Base-by-base conservation (phyloP, 805 yeast genomes). In the Schwanniomyces vanrijiae region DNA sequence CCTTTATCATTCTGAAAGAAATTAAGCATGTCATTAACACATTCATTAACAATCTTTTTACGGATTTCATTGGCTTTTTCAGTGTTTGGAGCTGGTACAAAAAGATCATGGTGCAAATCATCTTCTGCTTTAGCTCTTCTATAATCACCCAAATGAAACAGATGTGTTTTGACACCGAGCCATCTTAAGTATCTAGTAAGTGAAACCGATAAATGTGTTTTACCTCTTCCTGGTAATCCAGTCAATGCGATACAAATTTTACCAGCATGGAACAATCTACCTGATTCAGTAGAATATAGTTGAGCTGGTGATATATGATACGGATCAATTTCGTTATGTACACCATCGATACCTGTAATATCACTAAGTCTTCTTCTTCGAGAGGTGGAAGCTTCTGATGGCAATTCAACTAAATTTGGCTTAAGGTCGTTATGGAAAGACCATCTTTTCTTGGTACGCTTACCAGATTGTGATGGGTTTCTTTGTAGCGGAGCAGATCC, bases 191-290 rank as follows among this genome's bases (percentile, higher is more conserved):
- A 94, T 48, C 99, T 79, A 3, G 97, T 90, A 53, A 94, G 76
- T 11, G 96, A 85, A 34, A 92, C 97, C 5, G 97, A 86, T 43
- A 92, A 75, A 62, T 90, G 90, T 1, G 99, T 94, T 64, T 94
- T 94, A 2, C 98, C 97, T 41, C 98, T 78, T 1, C 97, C 98
- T 2, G 99, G 98, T 49, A 91, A 75, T 0, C 99, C 99, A 4
- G 88, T 92, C 55, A 94, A 76, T 3, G 87, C 89, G 44, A 94
- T 86, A 56, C 96, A 82, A 38, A 94, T 83, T 58, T 89, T 88
- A 3, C 99, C 99, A 4, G 99, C 98, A 60, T 94, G 98, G 70
- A 89, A 94, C 57, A 94, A 75, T 53, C 90, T 80, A 0, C 99
- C 99, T 0, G 91, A 82, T 48, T 90, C 96, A 0, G 98, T 92